phyloP scores from a whole-genome alignment of 305 asterid species.

The Fraxinus xanthoxyloides region DNA sequence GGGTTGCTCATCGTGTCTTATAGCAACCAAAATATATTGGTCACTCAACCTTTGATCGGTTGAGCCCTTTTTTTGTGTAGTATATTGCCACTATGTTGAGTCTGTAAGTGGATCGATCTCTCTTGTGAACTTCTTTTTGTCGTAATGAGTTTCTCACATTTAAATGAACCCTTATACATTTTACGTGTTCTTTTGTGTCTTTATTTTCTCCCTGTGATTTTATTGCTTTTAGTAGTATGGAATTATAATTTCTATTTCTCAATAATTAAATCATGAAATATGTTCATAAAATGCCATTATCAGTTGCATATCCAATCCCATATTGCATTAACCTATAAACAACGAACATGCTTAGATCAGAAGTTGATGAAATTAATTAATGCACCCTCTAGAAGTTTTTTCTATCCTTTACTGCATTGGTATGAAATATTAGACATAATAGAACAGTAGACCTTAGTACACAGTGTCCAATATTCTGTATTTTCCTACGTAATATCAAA shows the following conservation, averaged over 20 bases:
- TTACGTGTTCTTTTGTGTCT: not conserved
- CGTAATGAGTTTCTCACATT: not conserved
- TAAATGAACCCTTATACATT: not conserved
- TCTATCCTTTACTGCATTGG: not conserved
- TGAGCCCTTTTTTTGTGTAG: no score
- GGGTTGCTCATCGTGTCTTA: no score
- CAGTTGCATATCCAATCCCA: not conserved
- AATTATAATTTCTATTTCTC: not conserved
- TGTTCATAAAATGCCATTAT: not conserved
- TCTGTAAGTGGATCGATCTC: no score
- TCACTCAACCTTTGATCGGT: no score
- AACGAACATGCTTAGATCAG: not conserved
- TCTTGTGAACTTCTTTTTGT: no score
- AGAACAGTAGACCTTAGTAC: not conserved
- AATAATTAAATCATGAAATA: not conserved
- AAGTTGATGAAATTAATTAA: not conserved
- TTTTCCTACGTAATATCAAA: not conserved
- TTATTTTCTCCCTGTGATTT: not conserved
- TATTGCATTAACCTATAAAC: not conserved
- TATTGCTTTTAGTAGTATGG: no score
- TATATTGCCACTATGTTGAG: not conserved
- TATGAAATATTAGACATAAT: not conserved
- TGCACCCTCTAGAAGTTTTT: not conserved
- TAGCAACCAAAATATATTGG: no score
- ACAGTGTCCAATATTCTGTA: not conserved